Base-by-base conservation (phyloP, 495 filamentous ascomycete genomes). In the Bacidia gigantensis region DNA sequence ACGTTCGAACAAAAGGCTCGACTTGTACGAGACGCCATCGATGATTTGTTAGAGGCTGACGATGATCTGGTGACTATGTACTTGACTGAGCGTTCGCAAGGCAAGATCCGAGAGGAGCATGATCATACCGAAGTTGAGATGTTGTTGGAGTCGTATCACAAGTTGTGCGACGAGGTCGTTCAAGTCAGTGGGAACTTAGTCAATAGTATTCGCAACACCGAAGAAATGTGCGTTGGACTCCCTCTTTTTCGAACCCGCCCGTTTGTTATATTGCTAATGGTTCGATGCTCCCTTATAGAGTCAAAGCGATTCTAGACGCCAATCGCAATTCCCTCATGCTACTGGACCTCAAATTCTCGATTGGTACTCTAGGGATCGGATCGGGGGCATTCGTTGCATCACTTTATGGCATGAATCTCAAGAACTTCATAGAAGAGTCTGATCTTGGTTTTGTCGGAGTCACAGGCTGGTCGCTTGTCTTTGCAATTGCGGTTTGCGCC, bases 271-370 rank as follows among this genome's bases (percentile, higher is more conserved):
- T 10, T 10, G 32, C 32, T 39, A 39, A 39, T 39, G 32, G 10
- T 39, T n/a, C n/a, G n/a, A n/a, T n/a, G n/a, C n/a, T 39, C 29
- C 0, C 32, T 26, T 47, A 46, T 58, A 92, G 89, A 39, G 86
- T 96, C 46, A 92, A 90, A 61, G 94, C 94, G 26, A 97, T 98
- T 58, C 82, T 98, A 46, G 92, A 98, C 64, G 89, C 74, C 38
- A 98, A 98, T 64, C 93, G 92, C 55, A 98, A 98, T 74, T 86
- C 87, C 18, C 84, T 98, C 58, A 98, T 98, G 93, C 78, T 97
- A 18, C 80, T 98, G 29, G 93, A 96, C 50, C 79, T 98, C 48
- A 95, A 94, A 64, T 94, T 98, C 70, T 90, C 84, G 61, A 90
- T 98, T 53, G 86, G 87, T 38, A 97, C 92, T 2, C 77, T 98